These are phyloP conservation scores for Tolypocladium ovalisporum DNA, from an alignment of 2,329 filamentous ascomycete genomes.

Conservation along the genomic window DNA sequence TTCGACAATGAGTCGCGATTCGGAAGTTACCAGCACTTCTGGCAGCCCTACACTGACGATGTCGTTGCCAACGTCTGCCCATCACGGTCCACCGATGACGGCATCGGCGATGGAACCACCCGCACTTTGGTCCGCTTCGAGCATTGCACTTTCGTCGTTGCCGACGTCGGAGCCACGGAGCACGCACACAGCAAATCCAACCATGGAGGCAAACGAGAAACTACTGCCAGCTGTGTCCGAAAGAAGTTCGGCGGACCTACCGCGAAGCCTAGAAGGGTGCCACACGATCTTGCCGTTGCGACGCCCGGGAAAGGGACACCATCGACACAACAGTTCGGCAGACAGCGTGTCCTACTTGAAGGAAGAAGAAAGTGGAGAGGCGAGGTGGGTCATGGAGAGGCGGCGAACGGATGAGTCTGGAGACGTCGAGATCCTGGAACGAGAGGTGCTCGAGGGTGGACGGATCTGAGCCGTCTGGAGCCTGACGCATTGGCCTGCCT, in stretches of 20 bases:
- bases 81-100: constrained; percentile 10
- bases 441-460: constrained; percentile 51
- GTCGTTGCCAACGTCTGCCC: constrained; percentile 20
- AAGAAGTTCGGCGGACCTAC: not conserved
- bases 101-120: not conserved
- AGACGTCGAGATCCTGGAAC: constrained; percentile 52
- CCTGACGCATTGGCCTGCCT: not conserved
- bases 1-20: constrained; percentile 36
- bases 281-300: constrained; percentile 6
- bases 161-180: not conserved
- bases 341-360: constrained; percentile 63
- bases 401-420: constrained; percentile 55
- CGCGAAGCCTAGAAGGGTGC: not conserved
- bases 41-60: constrained; percentile 42
- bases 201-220: not conserved
- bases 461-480: constrained; percentile 24
- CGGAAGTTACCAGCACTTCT: constrained; percentile 32
- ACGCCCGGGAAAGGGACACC: constrained; percentile 28
- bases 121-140: not conserved
- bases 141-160: not conserved
- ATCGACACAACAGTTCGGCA: constrained; percentile 43
- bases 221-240: not conserved
- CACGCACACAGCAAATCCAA: not conserved
- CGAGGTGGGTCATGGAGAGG: constrained; percentile 60
- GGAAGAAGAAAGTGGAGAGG: constrained; percentile 47